A percentile compares a stretch with the other conserved stretches of the same genome.
Evolutionary conservation across 768 basidiomycete species (phyloP).

Genomic region (Mycena albidolilacea): DNA sequence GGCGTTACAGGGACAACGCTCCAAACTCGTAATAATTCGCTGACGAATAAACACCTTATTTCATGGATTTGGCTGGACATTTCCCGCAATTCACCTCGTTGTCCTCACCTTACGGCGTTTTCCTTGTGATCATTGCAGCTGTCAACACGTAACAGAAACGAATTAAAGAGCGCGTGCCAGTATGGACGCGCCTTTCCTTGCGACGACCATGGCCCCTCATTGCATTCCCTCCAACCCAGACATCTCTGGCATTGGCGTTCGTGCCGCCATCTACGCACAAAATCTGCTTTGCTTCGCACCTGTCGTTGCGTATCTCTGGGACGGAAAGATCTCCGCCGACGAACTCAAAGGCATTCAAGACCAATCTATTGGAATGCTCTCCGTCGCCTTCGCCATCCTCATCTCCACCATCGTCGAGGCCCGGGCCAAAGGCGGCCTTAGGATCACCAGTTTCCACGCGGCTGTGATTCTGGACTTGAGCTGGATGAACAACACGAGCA

Average conservation of each 20-base stretch:
- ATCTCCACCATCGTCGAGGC: conserved; percentile 8
- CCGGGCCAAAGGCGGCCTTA: neutral
- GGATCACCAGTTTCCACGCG: conserved; percentile 9
- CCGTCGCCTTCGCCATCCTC: conserved; percentile 11
- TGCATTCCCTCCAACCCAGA: conserved; percentile 9
- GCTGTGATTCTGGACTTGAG: conserved; percentile 17
- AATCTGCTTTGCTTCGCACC: neutral
- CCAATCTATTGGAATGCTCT: conserved; percentile 16
- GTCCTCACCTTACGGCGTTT: too few species aligned
- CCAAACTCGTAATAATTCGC: too few species aligned
- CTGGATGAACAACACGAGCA: conserved; percentile 12
- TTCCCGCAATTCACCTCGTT: too few species aligned
- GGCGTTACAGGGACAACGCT: too few species aligned
- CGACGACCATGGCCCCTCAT: neutral
- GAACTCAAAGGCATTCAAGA: conserved; percentile 4
- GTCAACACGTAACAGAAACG: too few species aligned
- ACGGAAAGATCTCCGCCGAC: neutral
- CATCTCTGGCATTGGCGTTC: conserved; percentile 3
- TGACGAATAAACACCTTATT: too few species aligned
- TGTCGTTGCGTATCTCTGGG: neutral
- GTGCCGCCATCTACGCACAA: conserved; percentile 1
- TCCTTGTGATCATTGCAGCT: too few species aligned
- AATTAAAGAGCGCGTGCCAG: too few species aligned
- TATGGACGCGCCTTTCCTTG: neutral
- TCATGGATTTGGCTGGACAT: too few species aligned